Base-by-base conservation (phyloP, 148 eudicot species). In the Fallopia convolvulus region DNA sequence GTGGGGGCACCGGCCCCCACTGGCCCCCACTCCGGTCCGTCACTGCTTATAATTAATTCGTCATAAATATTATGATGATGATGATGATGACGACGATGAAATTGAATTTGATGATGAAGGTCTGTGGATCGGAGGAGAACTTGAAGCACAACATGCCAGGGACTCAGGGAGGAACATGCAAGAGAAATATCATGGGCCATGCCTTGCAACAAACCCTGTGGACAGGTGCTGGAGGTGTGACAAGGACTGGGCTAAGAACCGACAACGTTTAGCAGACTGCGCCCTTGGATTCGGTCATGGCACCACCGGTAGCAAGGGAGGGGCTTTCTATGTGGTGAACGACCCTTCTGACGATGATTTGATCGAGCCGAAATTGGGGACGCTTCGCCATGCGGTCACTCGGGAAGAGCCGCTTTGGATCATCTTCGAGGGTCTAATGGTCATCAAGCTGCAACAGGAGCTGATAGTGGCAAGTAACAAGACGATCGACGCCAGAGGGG, bases 181-280 rank as follows among this genome's bases (percentile, higher is more conserved):
- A 18, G 83, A 75, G 8, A 77, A 77, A 30, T 21, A 76, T 30
- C 50, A 36, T 0, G 88, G 85, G 8, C 70, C 56, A 40, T 91
- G 95, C 79, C 9, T 39, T 48, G 87, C 88, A n/a, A 85, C 91
- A 14, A 91, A 91, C 81, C 97, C 97, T 3, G 89, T 91, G 3
- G 97, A 91, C 58, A 75, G 74, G 18, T 91, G 97, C 71, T 91
- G 97, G 93, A 85, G 97, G 66, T 91, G 97, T 74, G 78, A 79
- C 20, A 68, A 79, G 9, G 72, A 89, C 71, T 91, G 97, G 97
- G 84, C 75, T 0, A 36, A 74, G 2, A 84, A 91, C 39, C 86
- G 93, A 0, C 80, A 78, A 70, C 81, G 80, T 23, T 63, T 91
- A 20, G 91, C 87, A 0, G 89, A 86, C 55, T 91, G 97, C 12